Evolutionary conservation across 345 rosid genomes (phyloP).

Genomic region (Eucalyptus victrix): DNA sequence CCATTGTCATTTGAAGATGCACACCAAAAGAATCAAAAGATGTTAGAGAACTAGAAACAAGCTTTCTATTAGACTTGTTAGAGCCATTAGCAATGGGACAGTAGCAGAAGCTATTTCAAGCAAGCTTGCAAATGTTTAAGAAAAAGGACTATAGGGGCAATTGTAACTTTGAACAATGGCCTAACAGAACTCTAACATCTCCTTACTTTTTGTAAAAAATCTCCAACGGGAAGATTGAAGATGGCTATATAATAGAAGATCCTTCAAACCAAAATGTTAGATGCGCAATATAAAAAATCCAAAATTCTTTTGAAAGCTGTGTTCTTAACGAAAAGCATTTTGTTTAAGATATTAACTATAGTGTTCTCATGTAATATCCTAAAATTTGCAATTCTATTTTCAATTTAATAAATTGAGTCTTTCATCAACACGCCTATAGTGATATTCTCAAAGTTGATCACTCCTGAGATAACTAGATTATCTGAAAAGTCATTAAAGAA

Average conservation of each 20-base stretch:
- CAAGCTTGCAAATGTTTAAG: background rate
- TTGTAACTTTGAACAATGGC: too few species aligned
- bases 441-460: fast-evolving
- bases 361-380: too few species aligned
- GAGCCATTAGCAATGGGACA: background rate
- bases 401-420: too few species aligned
- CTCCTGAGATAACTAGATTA: fast-evolving
- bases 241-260: background rate
- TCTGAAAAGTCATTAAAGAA: too few species aligned
- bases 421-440: fast-evolving
- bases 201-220: background rate
- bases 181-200: background rate
- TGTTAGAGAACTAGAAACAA: too few species aligned
- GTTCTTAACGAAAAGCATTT: background rate
- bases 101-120: background rate
- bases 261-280: background rate
- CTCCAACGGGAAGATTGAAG: background rate
- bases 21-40: background rate
- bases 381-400: too few species aligned
- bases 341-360: too few species aligned
- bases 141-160: background rate
- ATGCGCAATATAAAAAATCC: too few species aligned
- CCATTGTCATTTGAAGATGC: background rate
- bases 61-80: background rate
- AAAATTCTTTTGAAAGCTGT: background rate